These are phyloP conservation scores for Annulohypoxylon maeteangense DNA, from an alignment of 495 filamentous ascomycete species.

Conservation along the genomic window DNA sequence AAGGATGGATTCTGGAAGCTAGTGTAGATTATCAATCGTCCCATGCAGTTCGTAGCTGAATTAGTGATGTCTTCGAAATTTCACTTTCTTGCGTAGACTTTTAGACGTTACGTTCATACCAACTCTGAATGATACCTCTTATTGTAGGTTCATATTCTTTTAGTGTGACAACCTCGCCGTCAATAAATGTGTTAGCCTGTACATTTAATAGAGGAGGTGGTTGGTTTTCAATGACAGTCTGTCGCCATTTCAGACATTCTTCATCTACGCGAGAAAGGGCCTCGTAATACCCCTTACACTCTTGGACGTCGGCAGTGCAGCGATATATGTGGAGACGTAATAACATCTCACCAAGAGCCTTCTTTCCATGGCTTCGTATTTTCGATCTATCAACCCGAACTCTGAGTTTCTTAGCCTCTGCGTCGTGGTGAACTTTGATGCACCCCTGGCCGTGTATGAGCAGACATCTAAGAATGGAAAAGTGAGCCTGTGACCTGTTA, in stretches of 20 bases:
- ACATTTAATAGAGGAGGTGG: slow-evolving; percentile 51
- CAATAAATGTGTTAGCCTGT: slow-evolving; percentile 58
- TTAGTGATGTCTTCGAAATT: neutral
- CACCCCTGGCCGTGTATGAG: slow-evolving; percentile 49
- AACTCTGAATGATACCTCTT: slow-evolving; percentile 58
- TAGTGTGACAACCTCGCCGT: slow-evolving; percentile 47
- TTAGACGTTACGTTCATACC: slow-evolving; percentile 54
- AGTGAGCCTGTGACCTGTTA: slow-evolving; percentile 52
- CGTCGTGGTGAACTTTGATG: slow-evolving; percentile 39
- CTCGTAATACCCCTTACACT: slow-evolving; percentile 54
- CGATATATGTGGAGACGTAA: slow-evolving; percentile 58
- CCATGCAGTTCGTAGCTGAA: neutral
- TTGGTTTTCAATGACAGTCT: slow-evolving; percentile 4
- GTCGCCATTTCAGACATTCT: slow-evolving; percentile 32
- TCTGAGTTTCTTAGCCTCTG: slow-evolving; percentile 29
- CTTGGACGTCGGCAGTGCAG: slow-evolving; percentile 57
- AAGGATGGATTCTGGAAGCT: slow-evolving; percentile 73
- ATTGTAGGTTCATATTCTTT: slow-evolving; percentile 57
- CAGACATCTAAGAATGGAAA: slow-evolving; percentile 55
- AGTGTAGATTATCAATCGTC: slow-evolving; percentile 59
- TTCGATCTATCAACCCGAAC: slow-evolving; percentile 52
- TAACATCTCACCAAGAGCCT: slow-evolving; percentile 56
- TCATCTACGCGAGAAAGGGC: slow-evolving; percentile 53
- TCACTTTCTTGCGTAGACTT: too few species aligned
- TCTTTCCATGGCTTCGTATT: slow-evolving; percentile 53